A percentile compares a stretch with the other conserved stretches of the same genome.
phyloP scores from a whole-genome alignment of 306 rosid species.

The Begonia masoniana region DNA sequence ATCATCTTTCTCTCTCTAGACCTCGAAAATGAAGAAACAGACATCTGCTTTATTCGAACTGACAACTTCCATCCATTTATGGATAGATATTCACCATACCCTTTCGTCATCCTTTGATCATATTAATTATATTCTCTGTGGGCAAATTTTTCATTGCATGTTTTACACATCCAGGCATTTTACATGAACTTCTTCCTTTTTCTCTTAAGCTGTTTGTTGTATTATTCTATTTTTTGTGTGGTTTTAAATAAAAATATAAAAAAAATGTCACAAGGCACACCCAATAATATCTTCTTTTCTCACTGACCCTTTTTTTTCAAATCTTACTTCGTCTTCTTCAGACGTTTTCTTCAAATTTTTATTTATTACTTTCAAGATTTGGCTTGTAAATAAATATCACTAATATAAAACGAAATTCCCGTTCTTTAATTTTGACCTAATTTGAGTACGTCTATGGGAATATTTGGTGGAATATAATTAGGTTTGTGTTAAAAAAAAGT shows the following conservation, averaged over 20 bases:
- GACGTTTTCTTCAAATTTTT: too few species aligned
- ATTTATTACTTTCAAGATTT: too few species aligned
- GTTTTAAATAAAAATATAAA: too few species aligned
- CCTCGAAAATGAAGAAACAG: not conserved
- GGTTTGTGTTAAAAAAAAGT: too few species aligned
- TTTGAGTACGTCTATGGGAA: too few species aligned
- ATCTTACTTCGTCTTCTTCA: too few species aligned
- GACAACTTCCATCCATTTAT: constrained; percentile 1
- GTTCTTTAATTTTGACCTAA: too few species aligned
- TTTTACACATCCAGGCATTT: not conserved
- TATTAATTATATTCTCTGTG: not conserved
- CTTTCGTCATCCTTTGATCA: constrained; percentile 8
- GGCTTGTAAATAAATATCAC: too few species aligned
- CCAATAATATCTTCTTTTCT: too few species aligned
- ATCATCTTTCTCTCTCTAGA: not conserved
- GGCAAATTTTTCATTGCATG: not conserved
- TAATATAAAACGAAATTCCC: too few species aligned
- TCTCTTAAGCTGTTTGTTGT: not conserved
- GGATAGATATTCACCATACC: constrained; percentile 4
- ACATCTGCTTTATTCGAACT: constrained; percentile 1
- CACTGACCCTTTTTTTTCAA: too few species aligned
- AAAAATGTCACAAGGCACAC: not conserved
- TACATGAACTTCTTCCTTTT: not conserved
- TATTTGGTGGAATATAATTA: too few species aligned
- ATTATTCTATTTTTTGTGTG: not conserved